Evolutionary conservation across 768 basidiomycete species (phyloP), one percentile per base, ranked within the genome.

Genomic region (Symmetrospora coprosmae): DNA sequence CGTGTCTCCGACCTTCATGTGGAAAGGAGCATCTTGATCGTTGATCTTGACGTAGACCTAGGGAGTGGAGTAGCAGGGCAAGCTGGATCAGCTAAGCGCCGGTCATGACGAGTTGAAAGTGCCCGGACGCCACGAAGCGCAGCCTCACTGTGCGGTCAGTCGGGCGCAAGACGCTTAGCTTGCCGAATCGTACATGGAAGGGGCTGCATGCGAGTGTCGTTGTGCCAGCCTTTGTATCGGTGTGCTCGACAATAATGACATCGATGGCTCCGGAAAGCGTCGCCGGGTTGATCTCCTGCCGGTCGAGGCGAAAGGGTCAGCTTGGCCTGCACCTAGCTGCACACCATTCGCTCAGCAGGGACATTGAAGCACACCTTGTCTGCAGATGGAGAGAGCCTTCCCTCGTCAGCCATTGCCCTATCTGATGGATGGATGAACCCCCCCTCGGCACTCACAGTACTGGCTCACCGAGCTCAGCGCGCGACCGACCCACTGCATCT

Each of bases 251-350:
- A 66, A 97, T 92, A 69, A 99, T 90, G 73, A 99, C 87, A 78
- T 99, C 92, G 78, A 97, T 94, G 41, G 94, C 94, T 43, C 94
- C 92, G 3, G 91, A 94, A 60, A 99, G 81, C 0, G 94, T 99
- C 0, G 92, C 84, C 0, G 94, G 90, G 68, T 99, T 99, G 64
- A 94, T 86, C 28, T 60, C 53, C 61, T 62, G 50, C 16, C 27
- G 21, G 31, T 50, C 19, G 55, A 55, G 28, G 23, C 21, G 48
- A 9, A 6, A n/a, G 25, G 33, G 14, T 35, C 39, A 23, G n/a
- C 23, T 47, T 28, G 31, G 28, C 39, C n/a, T 48, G 19, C n/a
- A 21, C 39, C n/a, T 8, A 9, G 27, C 45, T 46, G 45, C 9
- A 46, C 45, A 8, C 27, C 9, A 9, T 14, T 21, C 8, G 27